phyloP scores from a whole-genome alignment of 2,329 filamentous ascomycete genomes.

The Pestalotiopsis sp. region DNA sequence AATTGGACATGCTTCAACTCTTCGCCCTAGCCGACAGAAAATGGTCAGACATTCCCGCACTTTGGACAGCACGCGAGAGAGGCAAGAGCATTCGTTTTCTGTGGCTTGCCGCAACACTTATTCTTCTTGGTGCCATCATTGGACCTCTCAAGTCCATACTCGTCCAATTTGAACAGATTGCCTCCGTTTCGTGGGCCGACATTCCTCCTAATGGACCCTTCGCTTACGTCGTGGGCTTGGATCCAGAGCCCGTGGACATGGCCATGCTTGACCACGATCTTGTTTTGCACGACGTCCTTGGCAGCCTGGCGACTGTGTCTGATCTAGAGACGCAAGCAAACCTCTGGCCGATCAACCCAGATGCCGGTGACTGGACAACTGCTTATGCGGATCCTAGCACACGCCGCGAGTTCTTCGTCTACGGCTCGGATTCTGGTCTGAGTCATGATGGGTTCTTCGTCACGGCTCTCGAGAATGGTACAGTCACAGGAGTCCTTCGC shows the following conservation, averaged over 20 bases:
- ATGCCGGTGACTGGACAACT: slow-evolving; percentile 6
- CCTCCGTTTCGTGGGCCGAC: slow-evolving; percentile 15
- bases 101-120: slow-evolving; percentile 17
- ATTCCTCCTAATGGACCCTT: slow-evolving; percentile 9
- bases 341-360: slow-evolving; percentile 18
- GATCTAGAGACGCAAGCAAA: slow-evolving; percentile 17
- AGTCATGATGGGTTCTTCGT: slow-evolving; percentile 18
- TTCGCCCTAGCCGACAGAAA: slow-evolving; percentile 24
- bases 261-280: slow-evolving; percentile 15
- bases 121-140: slow-evolving; percentile 14
- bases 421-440: slow-evolving; percentile 1
- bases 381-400: slow-evolving; percentile 10
- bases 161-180: slow-evolving; percentile 15
- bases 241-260: slow-evolving; percentile 20
- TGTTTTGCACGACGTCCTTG: slow-evolving; percentile 18
- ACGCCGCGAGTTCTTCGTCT: slow-evolving; percentile 12
- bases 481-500: slow-evolving; percentile 17
- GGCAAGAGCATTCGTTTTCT: slow-evolving; percentile 16
- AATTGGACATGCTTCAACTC: slow-evolving; percentile 21
- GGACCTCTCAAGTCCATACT: slow-evolving; percentile 18
- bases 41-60: slow-evolving; percentile 18
- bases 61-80: slow-evolving; percentile 11
- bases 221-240: slow-evolving; percentile 13
- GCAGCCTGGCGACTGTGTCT: slow-evolving; percentile 14
- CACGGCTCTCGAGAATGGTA: slow-evolving; percentile 16